Evolutionary conservation across 2,329 filamentous ascomycete species (phyloP), one percentile per base, ranked within the genome.

Genomic region (Pseudogymnoascus verrucosus): DNA sequence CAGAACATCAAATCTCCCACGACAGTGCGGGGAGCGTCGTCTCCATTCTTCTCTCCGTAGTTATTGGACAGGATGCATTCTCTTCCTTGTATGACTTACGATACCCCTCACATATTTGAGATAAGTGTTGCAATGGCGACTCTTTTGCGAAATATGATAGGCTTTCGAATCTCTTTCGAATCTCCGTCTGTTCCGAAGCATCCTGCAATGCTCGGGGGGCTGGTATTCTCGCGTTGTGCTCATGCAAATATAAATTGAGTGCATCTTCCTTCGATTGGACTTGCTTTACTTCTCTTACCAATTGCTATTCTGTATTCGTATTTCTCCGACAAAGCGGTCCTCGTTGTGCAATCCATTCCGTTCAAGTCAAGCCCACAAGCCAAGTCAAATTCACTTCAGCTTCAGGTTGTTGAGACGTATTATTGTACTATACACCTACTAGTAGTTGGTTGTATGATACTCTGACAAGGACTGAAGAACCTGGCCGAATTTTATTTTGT

Each of bases 1-100:
- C 47, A 57, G 47, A 57, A 57, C 47, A 57, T 57, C 47, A 57
- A 57, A 57, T 57, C 47, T 57, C 47, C 47, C 28, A 2, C 47
- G 6, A 12, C 47, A 19, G 26, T 57, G 26, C 47, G 47, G 26
- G 26, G 47, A 34, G n/a, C 5, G 26, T 57, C 2, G 7, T 57
- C 47, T 5, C 47, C 47, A 34, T 57, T 57, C 47, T 31, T 57
- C 28, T 34, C 26, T 19, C 12, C 10, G 47, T 57, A 57, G n/a
- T 34, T 57, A 57, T 57, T 57, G 47, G 47, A 26, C n/a, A 34
- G 47, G 47, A 34, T 19, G 47, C n/a, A 34, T 57, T 57, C 47
- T 19, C 10, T 31, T 34, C 47, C 47, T 31, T 57, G 47, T 57
- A 34, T 34, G 47, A 57, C 47, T 34, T 57, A 34, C 47, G 47